Conservation (phyloP, 75 land plant species). For the Larix kaempferi region DNA sequence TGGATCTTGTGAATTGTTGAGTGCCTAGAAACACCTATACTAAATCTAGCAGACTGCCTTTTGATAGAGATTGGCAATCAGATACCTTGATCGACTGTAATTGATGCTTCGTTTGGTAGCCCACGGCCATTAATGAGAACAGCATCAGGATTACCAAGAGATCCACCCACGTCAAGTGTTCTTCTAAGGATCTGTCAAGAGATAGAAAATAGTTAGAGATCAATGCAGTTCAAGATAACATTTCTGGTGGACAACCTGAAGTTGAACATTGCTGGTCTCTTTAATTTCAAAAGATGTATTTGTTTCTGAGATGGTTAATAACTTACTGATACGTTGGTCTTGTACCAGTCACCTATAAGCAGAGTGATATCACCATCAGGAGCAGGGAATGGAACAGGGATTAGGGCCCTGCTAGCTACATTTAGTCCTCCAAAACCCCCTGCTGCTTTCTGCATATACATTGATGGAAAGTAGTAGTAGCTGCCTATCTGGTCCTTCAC, state of each 20-base stretch:
- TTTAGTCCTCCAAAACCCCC: constrained; percentile 81
- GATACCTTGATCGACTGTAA: not conserved
- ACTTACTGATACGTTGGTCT: constrained; percentile 50
- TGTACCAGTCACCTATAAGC: constrained; percentile 89
- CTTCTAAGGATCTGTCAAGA: constrained; percentile 15
- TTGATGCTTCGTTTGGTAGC: not conserved
- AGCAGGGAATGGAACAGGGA: constrained; percentile 72
- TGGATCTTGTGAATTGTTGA: constrained; percentile 23
- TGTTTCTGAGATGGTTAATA: not conserved
- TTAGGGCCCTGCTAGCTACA: constrained; percentile 51
- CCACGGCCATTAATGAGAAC: constrained; percentile 41
- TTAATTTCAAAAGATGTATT: not conserved
- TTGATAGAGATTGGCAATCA: constrained; percentile 24
- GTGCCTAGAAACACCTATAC: constrained; percentile 41
- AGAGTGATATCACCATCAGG: constrained; percentile 67
- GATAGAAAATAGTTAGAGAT: not conserved
- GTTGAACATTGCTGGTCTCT: no score
- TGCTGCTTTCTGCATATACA: constrained; percentile 67
- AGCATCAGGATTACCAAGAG: constrained; percentile 29
- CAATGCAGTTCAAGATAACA: no score
- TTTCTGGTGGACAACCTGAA: no score
- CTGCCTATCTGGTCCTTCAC: constrained; percentile 89
- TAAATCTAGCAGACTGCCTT: constrained; percentile 54
- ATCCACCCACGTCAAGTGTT: constrained; percentile 22
- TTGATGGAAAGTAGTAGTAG: constrained; percentile 79